These are phyloP conservation scores for Rhizopus delemar DNA, from an alignment of 371 early-diverging fungal species.

Conservation along the genomic window DNA sequence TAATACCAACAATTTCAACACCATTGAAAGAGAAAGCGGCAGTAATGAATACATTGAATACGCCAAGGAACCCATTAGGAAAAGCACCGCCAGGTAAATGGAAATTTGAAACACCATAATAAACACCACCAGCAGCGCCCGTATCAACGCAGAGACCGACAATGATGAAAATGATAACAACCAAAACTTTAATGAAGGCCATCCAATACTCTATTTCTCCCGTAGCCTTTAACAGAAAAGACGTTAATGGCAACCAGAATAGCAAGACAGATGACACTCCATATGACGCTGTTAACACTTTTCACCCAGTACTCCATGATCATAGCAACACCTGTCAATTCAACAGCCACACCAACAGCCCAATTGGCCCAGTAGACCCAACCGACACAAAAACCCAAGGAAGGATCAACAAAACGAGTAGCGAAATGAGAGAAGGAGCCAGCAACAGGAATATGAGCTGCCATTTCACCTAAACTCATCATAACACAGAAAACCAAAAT, in stretches of 20 bases:
- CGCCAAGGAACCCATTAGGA: slow-evolving; percentile 71
- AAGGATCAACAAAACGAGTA: slow-evolving; percentile 80
- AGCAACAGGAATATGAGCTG: slow-evolving; percentile 79
- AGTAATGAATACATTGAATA: slow-evolving; percentile 70
- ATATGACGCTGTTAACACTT: slow-evolving; percentile 55
- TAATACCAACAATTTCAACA: slow-evolving; percentile 75
- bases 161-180: slow-evolving; percentile 70
- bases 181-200: slow-evolving; percentile 56
- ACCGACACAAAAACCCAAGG: slow-evolving; percentile 78
- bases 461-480: slow-evolving; percentile 87
- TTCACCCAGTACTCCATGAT: slow-evolving; percentile 82
- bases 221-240: slow-evolving; percentile 69
- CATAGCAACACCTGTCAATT: slow-evolving; percentile 77
- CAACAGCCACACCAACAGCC: slow-evolving; percentile 81
- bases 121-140: slow-evolving; percentile 46
- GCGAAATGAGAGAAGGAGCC: slow-evolving; percentile 86
- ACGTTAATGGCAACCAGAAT: slow-evolving; percentile 65
- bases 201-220: slow-evolving; percentile 71
- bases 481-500: slow-evolving; percentile 82
- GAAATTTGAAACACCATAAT: slow-evolving; percentile 67
- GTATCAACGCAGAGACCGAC: slow-evolving; percentile 76
- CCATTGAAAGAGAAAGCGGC: slow-evolving; percentile 88
- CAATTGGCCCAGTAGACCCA: slow-evolving; percentile 85
- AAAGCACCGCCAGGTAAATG: slow-evolving; percentile 73
- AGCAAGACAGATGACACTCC: slow-evolving; percentile 62